Base-by-base conservation (phyloP, 78 protist species). In the Polysphondylium violaceum region DNA sequence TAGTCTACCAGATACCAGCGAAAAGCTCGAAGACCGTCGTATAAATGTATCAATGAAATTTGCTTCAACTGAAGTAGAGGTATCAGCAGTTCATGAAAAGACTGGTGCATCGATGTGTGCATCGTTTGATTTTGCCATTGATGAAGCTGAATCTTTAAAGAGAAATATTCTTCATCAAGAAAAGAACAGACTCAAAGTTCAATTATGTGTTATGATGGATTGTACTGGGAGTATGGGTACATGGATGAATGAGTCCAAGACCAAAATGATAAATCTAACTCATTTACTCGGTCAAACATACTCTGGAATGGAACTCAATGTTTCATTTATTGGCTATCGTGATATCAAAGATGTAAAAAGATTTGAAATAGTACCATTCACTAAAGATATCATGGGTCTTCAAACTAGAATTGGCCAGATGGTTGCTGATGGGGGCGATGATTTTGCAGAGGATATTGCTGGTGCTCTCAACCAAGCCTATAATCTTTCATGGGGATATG, bases 121-220 rank as follows among this genome's bases (percentile, higher is more conserved):
- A 9, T 16, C 9, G 12, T 16, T 50, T 16, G 55, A 50, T 12
- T 50, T 50, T 50, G 55, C 73, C 16, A 2, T 38, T 9, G 47
- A 31, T 65, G 53, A 65, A 65, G 53, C 23, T 1, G 73, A 65
- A 65, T 31, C 73, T 12, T 2, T 21, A 17, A 65, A 27, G 36
- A 65, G 73, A 65, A 38, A 65, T 38, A 59, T 8, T 29, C 29
- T 59, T 29, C 67, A 6, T 2, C 38, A 59, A 59, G 67, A 59
- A 58, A 63, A 63, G 44, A 63, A 35, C 35, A 63, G 27, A 63
- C 38, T 33, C 19, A 29, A 35, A 63, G 71, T 63, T 35, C 71
- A 63, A 35, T 21, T 63, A 17, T 63, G 71, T 35, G 35, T 35
- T 11, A 6, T 63, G 44, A 63, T 63, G 71, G 71, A 63, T 63